Evolutionary conservation across 345 rosid genomes (phyloP), one percentile per base, ranked within the genome.

Genomic region (Rhizophora mangle): DNA sequence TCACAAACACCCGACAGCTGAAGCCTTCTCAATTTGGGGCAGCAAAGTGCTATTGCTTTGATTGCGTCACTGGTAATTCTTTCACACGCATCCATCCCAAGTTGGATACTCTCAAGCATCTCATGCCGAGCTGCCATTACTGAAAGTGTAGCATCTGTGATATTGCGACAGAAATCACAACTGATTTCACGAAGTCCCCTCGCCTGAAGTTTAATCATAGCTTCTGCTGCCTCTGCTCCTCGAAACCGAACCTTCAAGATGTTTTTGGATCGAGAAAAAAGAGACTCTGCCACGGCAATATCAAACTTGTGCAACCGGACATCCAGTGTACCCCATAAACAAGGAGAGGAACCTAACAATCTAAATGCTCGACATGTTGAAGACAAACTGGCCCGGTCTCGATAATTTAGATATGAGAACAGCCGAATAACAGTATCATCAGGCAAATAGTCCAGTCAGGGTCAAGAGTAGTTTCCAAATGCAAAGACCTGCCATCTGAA

Each of bases 401-500:
- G 70, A 57, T 69, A 78, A 75, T 69, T 78, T 62, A 81, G 43
- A 74, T 39, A 39, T 3, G 75, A 74, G 69, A 74, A 75, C 18
- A 75, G 68, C 60, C 72, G 75, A 68, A 81, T 74, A 29, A 59
- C 75, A 4, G 78, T 69, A 65, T 81, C 84, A 66, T 78, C 79
- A 59, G 81, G 84, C 70, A 81, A 75, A 30, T 57, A n/a, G 77
- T 81, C 81, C 83, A 80, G 71, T 80, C 76, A 54, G 74, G 62
- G 21, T 60, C 66, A 24, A 8, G 29, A 52, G 53, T 58, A 29
- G 30, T 60, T 16, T 37, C 55, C n/a, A n/a, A 68, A 52, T 55
- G 39, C 37, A 18, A 64, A 65, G 70, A 29, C 47, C 57, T 68
- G 29, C 32, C 74, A 64, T 72, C 80, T 68, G 39, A 49, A 60